Percentiles rank a stretch among this genome's conserved stretches.
Conservation (phyloP, 2,329 filamentous ascomycete species). For the Botrytis elliptica region DNA sequence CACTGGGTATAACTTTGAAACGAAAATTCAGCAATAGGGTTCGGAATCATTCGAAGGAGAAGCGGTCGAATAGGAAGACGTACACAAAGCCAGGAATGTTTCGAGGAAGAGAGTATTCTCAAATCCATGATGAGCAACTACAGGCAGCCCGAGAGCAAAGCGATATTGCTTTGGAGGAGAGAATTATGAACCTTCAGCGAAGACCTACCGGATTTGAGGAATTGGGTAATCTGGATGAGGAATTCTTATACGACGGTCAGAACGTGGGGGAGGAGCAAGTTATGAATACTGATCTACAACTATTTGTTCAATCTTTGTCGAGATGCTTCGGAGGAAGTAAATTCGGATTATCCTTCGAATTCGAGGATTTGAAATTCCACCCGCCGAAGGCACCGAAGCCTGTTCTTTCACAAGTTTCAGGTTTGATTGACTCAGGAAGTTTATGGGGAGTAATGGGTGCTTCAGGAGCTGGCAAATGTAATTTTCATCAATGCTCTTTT, state of each 20-base stretch:
- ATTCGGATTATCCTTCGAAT: constrained; percentile 55
- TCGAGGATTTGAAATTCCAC: constrained; percentile 50
- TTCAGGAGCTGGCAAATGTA: constrained; percentile 56
- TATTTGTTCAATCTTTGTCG: constrained; percentile 54
- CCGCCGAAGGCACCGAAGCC: constrained; percentile 46
- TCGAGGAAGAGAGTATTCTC: constrained; percentile 36
- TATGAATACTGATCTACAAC: constrained; percentile 44
- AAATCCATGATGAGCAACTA: constrained; percentile 32
- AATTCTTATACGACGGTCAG: constrained; percentile 24
- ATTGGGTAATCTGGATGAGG: constrained; percentile 21
- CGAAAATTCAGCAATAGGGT: constrained; percentile 2
- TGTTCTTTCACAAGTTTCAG: constrained; percentile 54
- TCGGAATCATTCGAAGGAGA: constrained; percentile 21
- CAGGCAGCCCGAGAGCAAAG: constrained; percentile 9
- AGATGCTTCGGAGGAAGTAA: constrained; percentile 50
- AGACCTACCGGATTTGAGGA: constrained; percentile 29
- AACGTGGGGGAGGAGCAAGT: constrained; percentile 31
- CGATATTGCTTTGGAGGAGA: constrained; percentile 26
- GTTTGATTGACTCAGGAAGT: constrained; percentile 52
- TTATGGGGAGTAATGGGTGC: constrained; percentile 61
- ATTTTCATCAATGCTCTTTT: constrained; percentile 13
- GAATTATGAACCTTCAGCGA: constrained; percentile 22
- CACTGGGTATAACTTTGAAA: constrained; percentile 26
- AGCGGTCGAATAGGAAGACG: constrained; percentile 30
- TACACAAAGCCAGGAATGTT: constrained; percentile 30